These are phyloP conservation scores for Pyrenochaeta sp. DNA, from an alignment of 2,329 filamentous ascomycete species.

Conservation along the genomic window DNA sequence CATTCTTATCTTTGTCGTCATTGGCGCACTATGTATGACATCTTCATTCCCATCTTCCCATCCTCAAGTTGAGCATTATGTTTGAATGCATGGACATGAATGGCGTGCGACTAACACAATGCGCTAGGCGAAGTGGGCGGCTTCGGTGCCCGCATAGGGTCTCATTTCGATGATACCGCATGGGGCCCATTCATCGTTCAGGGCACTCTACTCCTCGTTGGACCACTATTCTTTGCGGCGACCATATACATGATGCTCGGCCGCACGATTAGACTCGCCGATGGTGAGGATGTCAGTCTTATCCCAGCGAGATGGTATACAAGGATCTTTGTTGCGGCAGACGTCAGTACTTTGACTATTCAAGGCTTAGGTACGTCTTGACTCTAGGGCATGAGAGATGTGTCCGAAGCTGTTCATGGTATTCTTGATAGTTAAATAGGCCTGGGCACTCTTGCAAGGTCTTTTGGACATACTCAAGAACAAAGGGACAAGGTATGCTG, in stretches of 20 bases:
- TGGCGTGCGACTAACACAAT: background rate
- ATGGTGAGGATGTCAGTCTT: slow-evolving; percentile 34
- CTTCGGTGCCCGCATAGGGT: slow-evolving; percentile 51
- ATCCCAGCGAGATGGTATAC: slow-evolving; percentile 42
- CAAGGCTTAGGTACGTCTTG: slow-evolving; percentile 38
- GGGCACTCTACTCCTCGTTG: slow-evolving; percentile 53
- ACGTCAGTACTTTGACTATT: slow-evolving; percentile 38
- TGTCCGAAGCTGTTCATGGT: background rate
- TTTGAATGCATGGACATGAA: too few species aligned
- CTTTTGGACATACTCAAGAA: background rate
- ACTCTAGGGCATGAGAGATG: background rate
- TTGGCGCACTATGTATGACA: slow-evolving; percentile 37
- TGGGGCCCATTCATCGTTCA: slow-evolving; percentile 54
- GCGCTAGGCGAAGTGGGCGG: slow-evolving; percentile 51
- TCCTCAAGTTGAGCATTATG: too few species aligned
- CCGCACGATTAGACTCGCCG: slow-evolving; percentile 46
- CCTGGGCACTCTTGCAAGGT: background rate
- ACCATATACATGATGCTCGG: slow-evolving; percentile 58
- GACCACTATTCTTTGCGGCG: slow-evolving; percentile 57
- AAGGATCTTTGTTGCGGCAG: slow-evolving; percentile 37
- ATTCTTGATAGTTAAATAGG: background rate
- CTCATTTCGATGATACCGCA: slow-evolving; percentile 45
- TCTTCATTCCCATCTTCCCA: background rate
- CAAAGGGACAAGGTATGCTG: background rate
- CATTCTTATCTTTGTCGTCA: slow-evolving; percentile 35